These are phyloP conservation scores for Penicillium brevicompactum DNA, from an alignment of 2,329 filamentous ascomycete species.

Conservation along the genomic window DNA sequence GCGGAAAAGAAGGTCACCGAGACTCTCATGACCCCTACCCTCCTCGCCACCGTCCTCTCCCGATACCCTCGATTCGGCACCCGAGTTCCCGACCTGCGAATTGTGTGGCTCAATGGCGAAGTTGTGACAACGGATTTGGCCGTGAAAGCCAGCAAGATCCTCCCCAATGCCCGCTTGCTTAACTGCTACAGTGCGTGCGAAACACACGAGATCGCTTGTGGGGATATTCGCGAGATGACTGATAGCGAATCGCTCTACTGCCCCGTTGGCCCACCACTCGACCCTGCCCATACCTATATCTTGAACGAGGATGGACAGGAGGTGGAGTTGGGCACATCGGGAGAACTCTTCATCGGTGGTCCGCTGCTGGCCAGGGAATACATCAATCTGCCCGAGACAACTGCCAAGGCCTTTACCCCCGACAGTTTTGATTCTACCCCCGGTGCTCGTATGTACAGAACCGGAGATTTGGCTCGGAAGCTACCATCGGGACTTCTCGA, in stretches of 20 bases:
- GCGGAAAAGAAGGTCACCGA: conserved; percentile 69
- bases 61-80: conserved; percentile 67
- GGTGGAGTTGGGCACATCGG: conserved; percentile 63
- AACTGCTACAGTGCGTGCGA: conserved; percentile 84
- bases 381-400: conserved; percentile 76
- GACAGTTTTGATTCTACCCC: conserved; percentile 64
- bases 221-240: conserved; percentile 70
- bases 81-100: conserved; percentile 66
- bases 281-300: conserved; percentile 71
- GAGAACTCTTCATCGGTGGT: conserved; percentile 78
- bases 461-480: conserved; percentile 70
- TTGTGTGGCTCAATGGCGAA: conserved; percentile 79
- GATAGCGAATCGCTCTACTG: conserved; percentile 67
- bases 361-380: conserved; percentile 73
- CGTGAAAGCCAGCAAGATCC: conserved; percentile 65
- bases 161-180: conserved; percentile 70
- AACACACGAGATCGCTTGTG: conserved; percentile 77
- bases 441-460: conserved; percentile 72
- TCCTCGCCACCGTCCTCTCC: conserved; percentile 72
- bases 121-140: conserved; percentile 79
- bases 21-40: conserved; percentile 80
- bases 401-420: conserved; percentile 68
- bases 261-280: conserved; percentile 71
- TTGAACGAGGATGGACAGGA: conserved; percentile 68
- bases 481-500: conserved; percentile 70